Percentiles rank a stretch among this genome's conserved stretches.
phyloP scores from a whole-genome alignment of 1,284 basidiomycete genomes.

The Apiotrichum sp. region DNA sequence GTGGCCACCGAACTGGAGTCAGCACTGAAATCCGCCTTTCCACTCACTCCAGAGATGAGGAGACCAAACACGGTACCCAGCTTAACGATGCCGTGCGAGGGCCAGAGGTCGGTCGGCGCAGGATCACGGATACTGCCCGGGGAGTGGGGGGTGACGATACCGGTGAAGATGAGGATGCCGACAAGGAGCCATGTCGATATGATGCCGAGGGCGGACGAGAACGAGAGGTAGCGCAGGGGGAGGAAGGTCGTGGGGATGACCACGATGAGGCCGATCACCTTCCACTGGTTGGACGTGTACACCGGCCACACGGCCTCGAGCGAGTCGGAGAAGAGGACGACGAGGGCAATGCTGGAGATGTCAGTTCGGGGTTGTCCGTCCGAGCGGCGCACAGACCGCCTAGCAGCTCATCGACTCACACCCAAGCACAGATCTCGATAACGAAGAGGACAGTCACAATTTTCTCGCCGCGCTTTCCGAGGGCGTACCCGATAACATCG shows the following conservation, averaged over 20 bases:
- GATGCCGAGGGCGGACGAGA: slow-evolving; percentile 75
- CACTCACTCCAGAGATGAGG: slow-evolving; percentile 69
- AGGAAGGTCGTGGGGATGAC: slow-evolving; percentile 76
- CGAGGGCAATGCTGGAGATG: slow-evolving; percentile 62
- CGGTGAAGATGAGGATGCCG: slow-evolving; percentile 74
- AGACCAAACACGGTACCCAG: slow-evolving; percentile 76
- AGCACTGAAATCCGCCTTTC: no score
- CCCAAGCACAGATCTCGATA: slow-evolving; percentile 67
- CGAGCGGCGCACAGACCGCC: no score
- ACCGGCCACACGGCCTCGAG: slow-evolving; percentile 63
- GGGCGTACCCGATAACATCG: slow-evolving; percentile 37
- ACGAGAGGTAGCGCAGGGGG: slow-evolving; percentile 78
- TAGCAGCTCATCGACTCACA: slow-evolving; percentile 22
- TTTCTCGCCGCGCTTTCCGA: slow-evolving; percentile 59
- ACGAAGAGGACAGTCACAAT: slow-evolving; percentile 71
- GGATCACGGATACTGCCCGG: slow-evolving; percentile 79
- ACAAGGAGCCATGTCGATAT: slow-evolving; percentile 69
- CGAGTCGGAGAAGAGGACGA: slow-evolving; percentile 78
- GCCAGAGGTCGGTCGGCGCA: slow-evolving; percentile 64
- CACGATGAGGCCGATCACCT: slow-evolving; percentile 62
- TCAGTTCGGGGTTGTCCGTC: background rate
- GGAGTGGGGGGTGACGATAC: slow-evolving; percentile 51
- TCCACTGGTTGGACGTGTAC: slow-evolving; percentile 66
- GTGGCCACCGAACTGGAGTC: slow-evolving; percentile 39
- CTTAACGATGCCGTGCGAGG: slow-evolving; percentile 53